Evolutionary conservation across 495 filamentous ascomycete genomes (phyloP), one percentile per base, ranked within the genome.

Genomic region (Tetracladium setigerum): DNA sequence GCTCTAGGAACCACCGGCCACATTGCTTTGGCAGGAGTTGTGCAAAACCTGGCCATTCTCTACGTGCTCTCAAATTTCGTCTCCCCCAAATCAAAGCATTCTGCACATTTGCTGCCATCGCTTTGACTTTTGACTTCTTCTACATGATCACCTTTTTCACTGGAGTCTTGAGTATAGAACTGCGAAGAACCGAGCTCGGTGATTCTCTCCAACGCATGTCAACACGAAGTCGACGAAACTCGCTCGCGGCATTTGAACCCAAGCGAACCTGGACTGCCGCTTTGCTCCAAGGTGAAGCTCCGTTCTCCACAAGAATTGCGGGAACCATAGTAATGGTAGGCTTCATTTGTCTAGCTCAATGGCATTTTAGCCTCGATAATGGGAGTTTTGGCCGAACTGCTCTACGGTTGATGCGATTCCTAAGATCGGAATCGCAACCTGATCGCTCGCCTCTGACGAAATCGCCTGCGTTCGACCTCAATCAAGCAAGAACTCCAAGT

Each of bases 91-190:
- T 86, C 19, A 68, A 73, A 9, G 79, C 77, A 4, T 87, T 87
- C 57, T 87, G 84, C 63, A 73, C 65, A 1, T 88, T 86, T 63
- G 75, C 78, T 5, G 79, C 76, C 13, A 72, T 88, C 41, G 84
- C 83, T 2, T 69, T 83, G 30, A 57, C 80, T 14, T 77, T 87
- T 56, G 84, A 88, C 60, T 84, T 79, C 54, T 70, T 84, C 42
- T 84, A 81, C 53, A 69, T 86, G 30, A 64, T 84, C 13, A 86
- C 82, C 4, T 87, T 84, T 63, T 85, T 88, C 56, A 68, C 84
- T 14, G 72, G 82, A 5, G 82, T 88, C 32, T 68, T 88, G 16
- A 87, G 81, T 54, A 78, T 88, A 45, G 84, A 88, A 48, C 79
- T 88, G 16, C 76, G 76, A 4, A 73, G 84, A 50, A 72, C 80